Conservation (phyloP, 768 basidiomycete genomes). For the Suillus luteus region DNA sequence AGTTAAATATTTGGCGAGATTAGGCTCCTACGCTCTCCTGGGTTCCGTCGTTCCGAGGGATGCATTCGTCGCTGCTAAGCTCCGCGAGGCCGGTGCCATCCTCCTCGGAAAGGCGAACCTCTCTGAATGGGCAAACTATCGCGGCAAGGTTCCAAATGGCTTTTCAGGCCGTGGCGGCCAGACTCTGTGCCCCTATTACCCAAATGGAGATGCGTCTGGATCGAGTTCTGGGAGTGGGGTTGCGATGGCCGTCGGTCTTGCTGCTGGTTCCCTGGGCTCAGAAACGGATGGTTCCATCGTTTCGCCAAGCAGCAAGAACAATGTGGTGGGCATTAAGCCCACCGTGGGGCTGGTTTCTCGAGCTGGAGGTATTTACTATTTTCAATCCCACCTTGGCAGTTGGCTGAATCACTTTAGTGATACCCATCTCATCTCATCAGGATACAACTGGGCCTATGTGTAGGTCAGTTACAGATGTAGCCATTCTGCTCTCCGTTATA, state of each 20-base stretch:
- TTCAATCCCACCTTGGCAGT: neutral
- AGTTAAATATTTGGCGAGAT: conserved; percentile 5
- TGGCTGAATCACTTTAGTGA: conserved; percentile 35
- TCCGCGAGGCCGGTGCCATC: conserved; percentile 37
- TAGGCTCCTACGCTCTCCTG: conserved; percentile 38
- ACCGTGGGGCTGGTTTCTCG: conserved; percentile 61
- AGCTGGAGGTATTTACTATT: conserved; percentile 47
- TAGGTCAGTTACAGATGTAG: conserved; percentile 55
- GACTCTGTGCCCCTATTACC: conserved; percentile 43
- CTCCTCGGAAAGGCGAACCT: conserved; percentile 46
- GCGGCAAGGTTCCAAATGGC: conserved; percentile 41
- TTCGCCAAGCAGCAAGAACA: conserved; percentile 43
- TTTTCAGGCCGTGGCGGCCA: conserved; percentile 52
- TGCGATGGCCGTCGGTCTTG: conserved; percentile 44
- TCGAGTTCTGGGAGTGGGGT: conserved; percentile 48
- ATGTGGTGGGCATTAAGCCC: conserved; percentile 51
- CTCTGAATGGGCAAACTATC: conserved; percentile 47
- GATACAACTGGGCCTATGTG: conserved; percentile 62
- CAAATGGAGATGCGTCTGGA: conserved; percentile 42
- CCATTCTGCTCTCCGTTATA: conserved; percentile 56
- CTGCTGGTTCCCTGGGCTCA: conserved; percentile 44
- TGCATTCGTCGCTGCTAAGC: conserved; percentile 30
- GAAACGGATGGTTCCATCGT: conserved; percentile 54
- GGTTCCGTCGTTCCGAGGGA: conserved; percentile 39
- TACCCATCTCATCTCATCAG: conserved; percentile 58